Conservation (phyloP, 2,329 filamentous ascomycete genomes). For the Fusarium sulawesiense region DNA sequence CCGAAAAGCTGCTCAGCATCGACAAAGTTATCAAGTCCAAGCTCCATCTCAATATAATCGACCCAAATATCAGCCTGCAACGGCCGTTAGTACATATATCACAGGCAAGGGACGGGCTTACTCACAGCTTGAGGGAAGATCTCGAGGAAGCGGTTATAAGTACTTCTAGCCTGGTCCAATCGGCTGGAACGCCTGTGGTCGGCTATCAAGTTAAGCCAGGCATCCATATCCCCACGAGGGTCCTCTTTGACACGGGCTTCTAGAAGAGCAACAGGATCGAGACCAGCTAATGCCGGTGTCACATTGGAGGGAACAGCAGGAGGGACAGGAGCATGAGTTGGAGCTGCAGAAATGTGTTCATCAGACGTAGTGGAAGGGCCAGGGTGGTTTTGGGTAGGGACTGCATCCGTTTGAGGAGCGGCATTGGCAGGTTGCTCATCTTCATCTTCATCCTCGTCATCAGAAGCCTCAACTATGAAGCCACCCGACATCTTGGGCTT, state of each 20-base stretch:
- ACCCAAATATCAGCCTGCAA: conserved; percentile 92
- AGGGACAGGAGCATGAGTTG: conserved; percentile 28
- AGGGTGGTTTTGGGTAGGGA: conserved; percentile 27
- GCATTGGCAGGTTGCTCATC: conserved; percentile 45
- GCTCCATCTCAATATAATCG: conserved; percentile 88
- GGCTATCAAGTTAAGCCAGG: conserved; percentile 88
- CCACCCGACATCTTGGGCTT: conserved; percentile 72
- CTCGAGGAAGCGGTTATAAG: conserved; percentile 87
- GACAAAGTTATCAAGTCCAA: conserved; percentile 83
- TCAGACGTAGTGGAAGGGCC: conserved; percentile 35
- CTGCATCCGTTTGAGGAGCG: conserved; percentile 21
- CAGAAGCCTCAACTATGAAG: conserved; percentile 70
- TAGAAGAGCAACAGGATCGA: conserved; percentile 80
- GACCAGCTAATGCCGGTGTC: conserved; percentile 55
- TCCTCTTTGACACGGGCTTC: conserved; percentile 94
- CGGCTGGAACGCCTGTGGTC: conserved; percentile 86
- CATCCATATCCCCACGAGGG: conserved; percentile 89
- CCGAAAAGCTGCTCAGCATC: conserved; percentile 87
- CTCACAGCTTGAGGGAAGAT: conserved; percentile 92
- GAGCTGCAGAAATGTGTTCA: conserved; percentile 38
- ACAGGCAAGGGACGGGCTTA: conserved; percentile 42
- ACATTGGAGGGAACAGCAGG: conserved; percentile 47
- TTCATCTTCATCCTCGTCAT: conserved; percentile 69
- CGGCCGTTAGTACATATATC: conserved; percentile 35
- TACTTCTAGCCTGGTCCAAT: conserved; percentile 80